Evolutionary conservation across 2,329 filamentous ascomycete species (phyloP).

Genomic region (Rachicladosporium sp.): DNA sequence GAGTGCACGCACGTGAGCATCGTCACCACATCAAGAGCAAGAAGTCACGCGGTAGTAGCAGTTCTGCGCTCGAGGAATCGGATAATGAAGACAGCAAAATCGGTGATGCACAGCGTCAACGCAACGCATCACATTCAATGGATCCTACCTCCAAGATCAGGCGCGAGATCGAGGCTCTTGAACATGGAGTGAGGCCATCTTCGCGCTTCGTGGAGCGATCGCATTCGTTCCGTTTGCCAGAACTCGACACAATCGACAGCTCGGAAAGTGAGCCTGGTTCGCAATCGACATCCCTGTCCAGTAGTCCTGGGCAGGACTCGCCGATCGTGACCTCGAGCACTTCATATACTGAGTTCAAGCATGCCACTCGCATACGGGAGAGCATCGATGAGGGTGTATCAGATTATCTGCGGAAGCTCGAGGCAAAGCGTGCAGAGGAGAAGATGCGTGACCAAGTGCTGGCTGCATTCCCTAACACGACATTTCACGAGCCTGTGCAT

Average conservation of each 20-base stretch:
- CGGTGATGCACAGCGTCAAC: too few relatives aligned
- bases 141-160: too few relatives aligned
- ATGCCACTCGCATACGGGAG: constrained; percentile 44
- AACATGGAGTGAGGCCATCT: too few relatives aligned
- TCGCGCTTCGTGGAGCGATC: constrained; percentile 20
- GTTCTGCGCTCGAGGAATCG: too few relatives aligned
- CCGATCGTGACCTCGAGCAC: constrained; percentile 36
- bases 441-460: constrained; percentile 67
- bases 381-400: constrained; percentile 66
- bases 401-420: constrained; percentile 65
- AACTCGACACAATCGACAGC: constrained; percentile 49
- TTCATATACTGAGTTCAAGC: constrained; percentile 29
- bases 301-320: constrained; percentile 24
- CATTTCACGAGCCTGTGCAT: constrained; percentile 56
- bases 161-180: too few relatives aligned
- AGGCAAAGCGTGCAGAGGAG: constrained; percentile 66
- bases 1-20: constrained; percentile 20
- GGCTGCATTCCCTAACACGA: constrained; percentile 61
- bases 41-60: constrained; percentile 4
- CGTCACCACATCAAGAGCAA: constrained; percentile 14
- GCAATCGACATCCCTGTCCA: constrained; percentile 33
- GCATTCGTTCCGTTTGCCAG: constrained; percentile 50
- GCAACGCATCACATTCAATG: too few relatives aligned
- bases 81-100: too few relatives aligned
- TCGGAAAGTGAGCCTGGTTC: constrained; percentile 36